Evolutionary conservation across 495 filamentous ascomycete species (phyloP), one percentile per base, ranked within the genome.

Genomic region (Haplographium delicatum): DNA sequence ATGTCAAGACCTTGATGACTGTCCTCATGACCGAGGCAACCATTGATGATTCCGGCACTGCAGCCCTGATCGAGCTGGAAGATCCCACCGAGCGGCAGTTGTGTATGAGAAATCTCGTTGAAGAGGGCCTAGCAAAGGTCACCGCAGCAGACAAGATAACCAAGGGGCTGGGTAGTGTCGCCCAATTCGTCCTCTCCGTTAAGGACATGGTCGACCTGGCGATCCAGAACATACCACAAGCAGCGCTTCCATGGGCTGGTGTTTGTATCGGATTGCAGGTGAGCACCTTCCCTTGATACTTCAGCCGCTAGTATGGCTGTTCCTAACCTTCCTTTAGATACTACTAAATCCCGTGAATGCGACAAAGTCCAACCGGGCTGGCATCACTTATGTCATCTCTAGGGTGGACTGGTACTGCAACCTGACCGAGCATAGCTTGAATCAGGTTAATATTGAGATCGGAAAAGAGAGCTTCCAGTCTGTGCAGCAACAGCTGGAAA

Each of bases 331-430:
- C 28, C n/a, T n/a, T n/a, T 31, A 31, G 28, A 31, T 31, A 7
- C 28, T 31, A 7, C 13, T 20, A 27, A 61, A 58, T 45, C 62
- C 59, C 45, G 57, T 51, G 22, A 35, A 53, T 44, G 57, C 62
- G 30, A 60, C 51, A 38, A 55, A 33, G 33, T 60, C 62, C 40
- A 64, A 61, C 57, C 62, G 20, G 7, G 41, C 41, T 13, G 41
- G 41, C 41, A 37, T 47, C 44, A 23, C 27, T 6, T 18, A 47
- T 47, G 27, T 47, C 37, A 16, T 44, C 22, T 44, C 41, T 26
- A 44, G 41, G 16, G 25, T 44, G 41, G 41, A 44, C 16, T 44
- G 44, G 44, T 47, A 47, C 37, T 47, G 44, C 22, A 27, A 5
- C 44, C 44, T 47, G 5, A 35, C 27, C 25, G 44, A 47, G 37